These are phyloP conservation scores for Mucor saturninus DNA, from an alignment of 371 early-diverging fungal species.

Conservation along the genomic window DNA sequence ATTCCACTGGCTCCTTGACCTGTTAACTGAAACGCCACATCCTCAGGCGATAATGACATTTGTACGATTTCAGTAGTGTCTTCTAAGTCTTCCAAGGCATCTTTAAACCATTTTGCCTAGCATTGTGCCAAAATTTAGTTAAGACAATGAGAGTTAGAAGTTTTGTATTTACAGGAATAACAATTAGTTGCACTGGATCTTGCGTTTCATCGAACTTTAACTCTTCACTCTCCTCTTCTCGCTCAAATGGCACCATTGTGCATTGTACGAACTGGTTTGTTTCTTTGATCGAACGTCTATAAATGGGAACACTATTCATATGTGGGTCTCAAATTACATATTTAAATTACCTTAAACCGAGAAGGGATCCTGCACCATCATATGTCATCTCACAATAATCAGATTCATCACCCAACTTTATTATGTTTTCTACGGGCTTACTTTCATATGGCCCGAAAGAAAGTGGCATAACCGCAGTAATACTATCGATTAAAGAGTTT, in stretches of 20 bases:
- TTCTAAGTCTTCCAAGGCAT: slow-evolving; percentile 41
- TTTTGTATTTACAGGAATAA: background rate
- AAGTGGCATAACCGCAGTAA: slow-evolving; percentile 25
- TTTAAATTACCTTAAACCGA: slow-evolving; percentile 31
- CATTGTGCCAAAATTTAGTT: background rate
- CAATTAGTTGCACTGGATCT: slow-evolving; percentile 18
- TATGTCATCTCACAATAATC: slow-evolving; percentile 43
- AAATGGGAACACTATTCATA: background rate
- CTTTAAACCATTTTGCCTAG: slow-evolving; percentile 38
- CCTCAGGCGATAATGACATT: slow-evolving; percentile 36
- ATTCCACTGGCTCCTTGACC: slow-evolving; percentile 26
- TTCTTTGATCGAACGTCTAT: slow-evolving; percentile 32
- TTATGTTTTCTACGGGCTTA: background rate
- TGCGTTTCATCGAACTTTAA: slow-evolving; percentile 21
- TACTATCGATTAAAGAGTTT: slow-evolving; percentile 33
- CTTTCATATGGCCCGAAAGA: background rate
- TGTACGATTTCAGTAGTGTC: slow-evolving; percentile 31
- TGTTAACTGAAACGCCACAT: slow-evolving; percentile 32
- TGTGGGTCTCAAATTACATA: background rate
- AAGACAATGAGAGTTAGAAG: background rate
- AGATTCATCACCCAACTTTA: background rate
- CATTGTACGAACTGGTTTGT: slow-evolving; percentile 20
- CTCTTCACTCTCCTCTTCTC: slow-evolving; percentile 35
- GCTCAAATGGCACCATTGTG: slow-evolving; percentile 36
- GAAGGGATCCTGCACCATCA: slow-evolving; percentile 28